Base-by-base conservation (phyloP, 345 rosid genomes). In the Carallia pectinifolia region DNA sequence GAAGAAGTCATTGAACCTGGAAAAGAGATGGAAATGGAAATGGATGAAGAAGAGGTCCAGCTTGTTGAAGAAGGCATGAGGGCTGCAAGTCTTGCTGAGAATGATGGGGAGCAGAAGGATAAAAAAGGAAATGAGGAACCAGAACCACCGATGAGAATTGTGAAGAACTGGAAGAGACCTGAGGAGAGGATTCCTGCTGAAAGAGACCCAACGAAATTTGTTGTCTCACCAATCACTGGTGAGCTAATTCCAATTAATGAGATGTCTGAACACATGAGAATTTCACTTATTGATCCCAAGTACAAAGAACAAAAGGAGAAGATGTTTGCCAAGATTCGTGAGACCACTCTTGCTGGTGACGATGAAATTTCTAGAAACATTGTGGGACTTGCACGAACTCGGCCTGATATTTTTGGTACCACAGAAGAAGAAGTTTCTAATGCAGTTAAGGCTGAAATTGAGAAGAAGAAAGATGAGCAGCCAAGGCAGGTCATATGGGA, bases 341-440 rank as follows among this genome's bases (percentile, higher is more conserved):
- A 89, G 81, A 91, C 97, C 58, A 88, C 97, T 39, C 93, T 91
- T 82, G 97, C 97, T 15, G 91, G 81, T 67, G 97, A 91, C 80
- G 97, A 91, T 76, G 97, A 91, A 77, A 91, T 91, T 71, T 88
- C 97, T 6, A 88, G 84, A 78, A 92, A 92, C 77, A 89, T 92
- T 5, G 93, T 92, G 39, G 96, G 97, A 1, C 89, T 92, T 63
- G 96, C 97, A 34, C 87, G 96, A 56, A 75, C 83, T 16, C 90
- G 97, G 71, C 97, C 97, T 33, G 97, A 92, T 89, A 92, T 92
- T 36, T 89, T 89, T 79, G 97, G 97, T 37, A 92, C 97, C 27
- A 91, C 97, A 0, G 97, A 91, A 83, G 97, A 91, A 80, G 97
- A 91, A 85, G 97, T 91, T 53, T 91, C 97, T 47, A 91, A 91